These are phyloP conservation scores for Coprinellus aureogranulatus DNA, from an alignment of 768 basidiomycete species.

Conservation along the genomic window DNA sequence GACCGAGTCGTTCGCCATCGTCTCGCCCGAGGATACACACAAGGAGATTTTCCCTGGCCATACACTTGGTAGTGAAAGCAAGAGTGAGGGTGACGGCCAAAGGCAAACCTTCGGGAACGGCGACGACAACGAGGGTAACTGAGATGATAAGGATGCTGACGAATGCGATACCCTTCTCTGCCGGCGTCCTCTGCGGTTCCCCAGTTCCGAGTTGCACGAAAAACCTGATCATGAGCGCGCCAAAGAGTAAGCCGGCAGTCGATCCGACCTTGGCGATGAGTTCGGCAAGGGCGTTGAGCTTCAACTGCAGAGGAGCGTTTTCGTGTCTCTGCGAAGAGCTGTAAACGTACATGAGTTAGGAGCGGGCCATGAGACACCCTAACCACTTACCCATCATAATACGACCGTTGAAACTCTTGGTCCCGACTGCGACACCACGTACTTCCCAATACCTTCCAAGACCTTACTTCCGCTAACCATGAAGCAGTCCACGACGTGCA, in stretches of 20 bases:
- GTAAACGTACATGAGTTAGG: constrained; percentile 1
- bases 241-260: constrained; percentile 78
- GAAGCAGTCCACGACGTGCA: constrained; percentile 90
- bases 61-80: constrained; percentile 97
- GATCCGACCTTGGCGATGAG: constrained; percentile 91
- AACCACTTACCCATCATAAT: constrained; percentile 88
- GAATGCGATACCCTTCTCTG: constrained; percentile 84
- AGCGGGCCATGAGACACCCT: not conserved
- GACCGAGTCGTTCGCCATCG: constrained; percentile 97
- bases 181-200: constrained; percentile 61
- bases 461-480: constrained; percentile 90
- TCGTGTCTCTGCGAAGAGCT: constrained; percentile 85
- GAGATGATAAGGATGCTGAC: constrained; percentile 92
- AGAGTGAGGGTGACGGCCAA: constrained; percentile 94
- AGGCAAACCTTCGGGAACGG: constrained; percentile 65
- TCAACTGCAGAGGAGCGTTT: constrained; percentile 89
- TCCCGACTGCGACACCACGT: constrained; percentile 93
- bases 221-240: constrained; percentile 87
- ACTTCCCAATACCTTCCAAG: constrained; percentile 88
- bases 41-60: constrained; percentile 92
- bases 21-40: constrained; percentile 95
- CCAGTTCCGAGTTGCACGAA: constrained; percentile 79
- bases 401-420: constrained; percentile 90
- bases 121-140: constrained; percentile 69
- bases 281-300: constrained; percentile 89